A percentile compares a stretch with the other conserved stretches of the same genome.
These are phyloP conservation scores for Apophysomyces variabilis DNA, from an alignment of 371 early-diverging fungal species.

Conservation along the genomic window DNA sequence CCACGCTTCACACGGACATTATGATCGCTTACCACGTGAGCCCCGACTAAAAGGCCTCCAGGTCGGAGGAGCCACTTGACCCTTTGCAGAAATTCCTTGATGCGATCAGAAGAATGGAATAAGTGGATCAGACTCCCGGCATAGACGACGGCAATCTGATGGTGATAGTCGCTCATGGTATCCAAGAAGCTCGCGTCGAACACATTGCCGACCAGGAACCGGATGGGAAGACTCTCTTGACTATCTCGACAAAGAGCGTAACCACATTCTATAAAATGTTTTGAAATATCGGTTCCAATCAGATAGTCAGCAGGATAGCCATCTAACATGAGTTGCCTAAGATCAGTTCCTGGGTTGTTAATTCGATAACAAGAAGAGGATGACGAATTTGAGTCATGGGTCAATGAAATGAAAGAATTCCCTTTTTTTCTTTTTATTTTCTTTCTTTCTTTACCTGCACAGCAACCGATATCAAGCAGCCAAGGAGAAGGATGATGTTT, in stretches of 20 bases:
- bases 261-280: slow-evolving; percentile 41
- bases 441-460: slow-evolving; percentile 38
- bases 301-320: slow-evolving; percentile 43
- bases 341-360: slow-evolving; percentile 39
- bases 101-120: slow-evolving; percentile 23
- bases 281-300: slow-evolving; percentile 38
- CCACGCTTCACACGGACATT: slow-evolving; percentile 21
- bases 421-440: neutral
- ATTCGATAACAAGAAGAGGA: neutral
- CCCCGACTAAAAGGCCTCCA: slow-evolving; percentile 41
- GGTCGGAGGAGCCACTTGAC: slow-evolving; percentile 24
- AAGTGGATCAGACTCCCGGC: slow-evolving; percentile 49
- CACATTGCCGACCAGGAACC: slow-evolving; percentile 33
- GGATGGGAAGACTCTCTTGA: slow-evolving; percentile 24
- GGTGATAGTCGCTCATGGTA: slow-evolving; percentile 9
- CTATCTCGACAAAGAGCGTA: slow-evolving; percentile 39
- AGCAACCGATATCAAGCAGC: slow-evolving; percentile 52
- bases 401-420: slow-evolving; percentile 12
- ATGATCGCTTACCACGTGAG: slow-evolving; percentile 36
- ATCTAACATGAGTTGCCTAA: slow-evolving; percentile 40
- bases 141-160: slow-evolving; percentile 27
- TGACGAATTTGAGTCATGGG: neutral
- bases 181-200: slow-evolving; percentile 21
- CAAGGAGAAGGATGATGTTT: slow-evolving; percentile 25
- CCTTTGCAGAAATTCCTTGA: slow-evolving; percentile 22